Evolutionary conservation across 2,329 filamentous ascomycete genomes (phyloP), one percentile per base, ranked within the genome.

Genomic region (Cladosporium sp.): DNA sequence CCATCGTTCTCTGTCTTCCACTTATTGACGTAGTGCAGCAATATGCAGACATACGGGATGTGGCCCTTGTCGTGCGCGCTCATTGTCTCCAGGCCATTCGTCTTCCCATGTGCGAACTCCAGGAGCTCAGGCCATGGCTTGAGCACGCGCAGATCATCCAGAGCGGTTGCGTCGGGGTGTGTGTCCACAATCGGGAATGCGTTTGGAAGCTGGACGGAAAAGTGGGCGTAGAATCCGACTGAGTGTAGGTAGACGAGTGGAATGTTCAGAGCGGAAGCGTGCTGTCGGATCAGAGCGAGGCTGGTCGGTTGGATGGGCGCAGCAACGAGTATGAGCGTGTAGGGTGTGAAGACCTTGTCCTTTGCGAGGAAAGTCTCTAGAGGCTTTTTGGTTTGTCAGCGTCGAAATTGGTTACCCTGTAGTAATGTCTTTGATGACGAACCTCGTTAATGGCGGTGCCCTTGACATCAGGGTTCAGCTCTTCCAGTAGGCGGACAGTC

Each of bases 131-230:
- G 83, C 93, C 94, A 99, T 35, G 94, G 93, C 34, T 81, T 83
- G 4, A 96, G 77, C 12, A 99, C 80, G 50, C 94, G 86, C 34
- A 99, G 80, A 66, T 99, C 94, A 57, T 89, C 87, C 0, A 85
- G 94, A 7, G 90, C 86, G 37, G 90, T 89, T 39, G 90, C 85
- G 62, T 96, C 91, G 0, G 94, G 94, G 69, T 99, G 94, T 44
- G 94, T 97, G 70, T 99, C 93, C 61, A 99, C 89, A 58, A 99
- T 89, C 4, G 93, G 91, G 66, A 95, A 96, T 25, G 86, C 84
- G n/a, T 84, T 79, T 9, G 90, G 88, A 25, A 96, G 77, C 64
- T 83, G 80, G 25, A 95, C 79, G n/a, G 86, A 88, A 71, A 97
- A 96, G 64, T 89, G 90, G 1, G 90, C 89, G 73, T 94, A 96